phyloP scores from a whole-genome alignment of 1,284 basidiomycete species.

The Kwoniella shivajii region DNA sequence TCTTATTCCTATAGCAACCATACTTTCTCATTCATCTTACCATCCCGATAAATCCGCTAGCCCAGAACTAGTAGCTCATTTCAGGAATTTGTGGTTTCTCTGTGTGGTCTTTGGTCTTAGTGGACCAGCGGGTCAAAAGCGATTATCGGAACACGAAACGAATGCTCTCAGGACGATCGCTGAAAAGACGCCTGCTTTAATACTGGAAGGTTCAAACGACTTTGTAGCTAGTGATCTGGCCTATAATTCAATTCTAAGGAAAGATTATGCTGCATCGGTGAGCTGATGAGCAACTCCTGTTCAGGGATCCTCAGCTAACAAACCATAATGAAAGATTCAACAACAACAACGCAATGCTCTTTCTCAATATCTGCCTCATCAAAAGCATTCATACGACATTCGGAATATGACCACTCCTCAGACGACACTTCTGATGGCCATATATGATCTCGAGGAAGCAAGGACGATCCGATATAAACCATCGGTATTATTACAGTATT shows the following conservation, averaged over 20 bases:
- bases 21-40: constrained; percentile 76
- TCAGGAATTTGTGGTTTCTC: constrained; percentile 94
- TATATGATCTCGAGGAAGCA: constrained; percentile 88
- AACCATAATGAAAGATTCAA: constrained; percentile 60
- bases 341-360: constrained; percentile 67
- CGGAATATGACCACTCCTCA: constrained; percentile 78
- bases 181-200: constrained; percentile 80
- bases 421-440: constrained; percentile 80
- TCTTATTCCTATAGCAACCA: constrained; percentile 83
- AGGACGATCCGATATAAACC: constrained; percentile 78
- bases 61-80: constrained; percentile 72
- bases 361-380: constrained; percentile 64
- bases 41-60: constrained; percentile 65
- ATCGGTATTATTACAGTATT: constrained; percentile 83
- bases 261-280: constrained; percentile 79
- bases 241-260: constrained; percentile 89
- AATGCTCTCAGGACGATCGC: constrained; percentile 80
- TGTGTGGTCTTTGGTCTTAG: constrained; percentile 70
- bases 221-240: constrained; percentile 87
- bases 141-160: constrained; percentile 59
- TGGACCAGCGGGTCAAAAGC: constrained; percentile 61
- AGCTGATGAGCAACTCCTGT: constrained; percentile 31
- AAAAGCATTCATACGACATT: constrained; percentile 70
- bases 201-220: constrained; percentile 80
- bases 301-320: background rate